phyloP scores from a whole-genome alignment of 164 flowering plant genomes.

The Piper betle region DNA sequence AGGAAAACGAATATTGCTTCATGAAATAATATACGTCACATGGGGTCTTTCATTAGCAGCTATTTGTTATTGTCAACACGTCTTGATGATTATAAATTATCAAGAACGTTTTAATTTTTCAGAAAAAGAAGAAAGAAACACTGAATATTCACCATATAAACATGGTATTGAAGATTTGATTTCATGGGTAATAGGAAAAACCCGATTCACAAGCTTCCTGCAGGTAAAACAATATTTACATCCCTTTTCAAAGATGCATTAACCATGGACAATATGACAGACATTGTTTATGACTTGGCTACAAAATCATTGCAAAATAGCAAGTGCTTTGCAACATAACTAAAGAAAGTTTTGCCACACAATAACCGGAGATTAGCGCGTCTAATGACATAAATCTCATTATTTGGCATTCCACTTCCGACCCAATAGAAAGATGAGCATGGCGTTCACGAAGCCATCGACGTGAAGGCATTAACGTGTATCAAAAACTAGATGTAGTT shows the following conservation, averaged over 20 bases:
- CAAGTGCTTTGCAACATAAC: constrained; percentile 39
- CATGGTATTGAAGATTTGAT: too few species aligned
- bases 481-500: not conserved
- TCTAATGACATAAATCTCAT: not conserved
- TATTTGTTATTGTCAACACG: not conserved
- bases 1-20: not conserved
- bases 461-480: not conserved
- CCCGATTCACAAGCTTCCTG: too few species aligned
- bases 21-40: not conserved
- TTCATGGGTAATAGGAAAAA: too few species aligned
- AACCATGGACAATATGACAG: constrained; percentile 21
- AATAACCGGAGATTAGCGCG: constrained; percentile 20
- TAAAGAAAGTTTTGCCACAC: constrained; percentile 16
- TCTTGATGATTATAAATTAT: not conserved
- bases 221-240: too few species aligned
- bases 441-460: not conserved
- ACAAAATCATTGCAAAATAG: constrained; percentile 46
- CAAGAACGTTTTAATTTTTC: too few species aligned
- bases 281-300: constrained; percentile 54
- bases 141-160: too few species aligned
- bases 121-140: too few species aligned
- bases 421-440: not conserved
- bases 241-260: too few species aligned
- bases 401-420: not conserved
- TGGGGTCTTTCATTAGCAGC: not conserved